Evolutionary conservation across 2,329 filamentous ascomycete species (phyloP).

Genomic region (Talaromyces sp.): DNA sequence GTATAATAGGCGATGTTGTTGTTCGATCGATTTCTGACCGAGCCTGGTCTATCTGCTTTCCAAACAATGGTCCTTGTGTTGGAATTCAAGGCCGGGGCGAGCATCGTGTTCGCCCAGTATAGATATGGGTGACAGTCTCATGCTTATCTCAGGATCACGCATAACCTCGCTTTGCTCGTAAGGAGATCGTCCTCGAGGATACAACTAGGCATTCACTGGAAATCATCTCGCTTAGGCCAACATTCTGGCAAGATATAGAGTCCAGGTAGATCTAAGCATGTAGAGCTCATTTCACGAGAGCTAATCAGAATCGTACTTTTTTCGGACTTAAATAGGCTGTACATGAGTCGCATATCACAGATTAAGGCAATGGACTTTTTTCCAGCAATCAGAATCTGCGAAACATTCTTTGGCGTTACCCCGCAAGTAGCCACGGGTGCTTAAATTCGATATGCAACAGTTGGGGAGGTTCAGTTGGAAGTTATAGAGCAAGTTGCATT

Average conservation of each 20-base stretch:
- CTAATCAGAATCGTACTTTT: background rate
- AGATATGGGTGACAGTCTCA: background rate
- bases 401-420: background rate
- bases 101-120: background rate
- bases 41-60: slow-evolving; percentile 23
- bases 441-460: background rate
- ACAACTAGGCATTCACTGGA: background rate
- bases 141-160: background rate
- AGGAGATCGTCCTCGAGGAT: background rate
- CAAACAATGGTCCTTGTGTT: slow-evolving; percentile 19
- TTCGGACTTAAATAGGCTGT: background rate
- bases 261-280: background rate
- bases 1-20: background rate
- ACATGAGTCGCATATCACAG: background rate
- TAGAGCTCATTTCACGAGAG: background rate
- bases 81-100: slow-evolving; percentile 20
- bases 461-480: background rate
- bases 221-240: background rate
- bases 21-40: slow-evolving; percentile 18
- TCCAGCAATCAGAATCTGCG: slow-evolving; percentile 8
- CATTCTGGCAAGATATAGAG: too few relatives aligned
- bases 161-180: too few relatives aligned
- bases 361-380: background rate
- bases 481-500: background rate
- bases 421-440: background rate